Evolutionary conservation across 345 rosid species (phyloP).

Genomic region (Brassica cretica): DNA sequence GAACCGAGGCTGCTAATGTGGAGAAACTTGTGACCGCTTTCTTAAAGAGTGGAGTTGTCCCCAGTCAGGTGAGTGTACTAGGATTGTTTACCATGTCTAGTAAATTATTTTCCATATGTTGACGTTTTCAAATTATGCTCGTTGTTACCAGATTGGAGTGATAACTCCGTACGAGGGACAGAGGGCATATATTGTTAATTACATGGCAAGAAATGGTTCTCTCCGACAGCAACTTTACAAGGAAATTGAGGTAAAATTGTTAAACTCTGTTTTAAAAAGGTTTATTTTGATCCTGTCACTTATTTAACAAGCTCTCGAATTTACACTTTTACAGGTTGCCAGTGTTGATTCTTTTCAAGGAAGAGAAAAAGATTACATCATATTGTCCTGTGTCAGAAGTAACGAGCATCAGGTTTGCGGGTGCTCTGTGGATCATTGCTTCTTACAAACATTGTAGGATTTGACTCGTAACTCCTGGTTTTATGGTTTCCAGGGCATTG

Average conservation of each 20-base stretch:
- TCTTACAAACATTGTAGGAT: slow-evolving; percentile 9
- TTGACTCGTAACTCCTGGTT: slow-evolving; percentile 23
- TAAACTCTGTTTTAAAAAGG: neutral
- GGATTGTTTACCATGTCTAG: slow-evolving; percentile 3
- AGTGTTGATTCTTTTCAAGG: slow-evolving; percentile 99
- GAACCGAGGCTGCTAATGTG: slow-evolving; percentile 99
- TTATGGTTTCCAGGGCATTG: slow-evolving; percentile 75
- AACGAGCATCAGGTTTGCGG: slow-evolving; percentile 95
- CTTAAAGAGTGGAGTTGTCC: slow-evolving; percentile 96
- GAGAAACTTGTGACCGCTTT: slow-evolving; percentile 98
- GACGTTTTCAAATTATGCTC: slow-evolving; percentile 2
- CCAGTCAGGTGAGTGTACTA: slow-evolving; percentile 66
- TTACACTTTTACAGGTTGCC: slow-evolving; percentile 45
- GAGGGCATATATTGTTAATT: slow-evolving; percentile 96
- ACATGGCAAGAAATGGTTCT: slow-evolving; percentile 98
- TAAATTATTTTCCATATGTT: slow-evolving; percentile 4
- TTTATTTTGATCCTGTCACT: slow-evolving; percentile 11
- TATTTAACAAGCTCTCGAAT: slow-evolving; percentile 21
- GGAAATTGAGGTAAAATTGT: slow-evolving; percentile 83
- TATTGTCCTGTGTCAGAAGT: slow-evolving; percentile 97
- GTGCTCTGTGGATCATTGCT: slow-evolving; percentile 6
- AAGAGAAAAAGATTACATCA: slow-evolving; percentile 97
- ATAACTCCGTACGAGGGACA: slow-evolving; percentile 99
- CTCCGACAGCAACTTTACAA: slow-evolving; percentile 97
- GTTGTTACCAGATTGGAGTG: slow-evolving; percentile 77